These are phyloP conservation scores for Harringtonia aguacate DNA, from an alignment of 2,329 filamentous ascomycete genomes.

Conservation along the genomic window DNA sequence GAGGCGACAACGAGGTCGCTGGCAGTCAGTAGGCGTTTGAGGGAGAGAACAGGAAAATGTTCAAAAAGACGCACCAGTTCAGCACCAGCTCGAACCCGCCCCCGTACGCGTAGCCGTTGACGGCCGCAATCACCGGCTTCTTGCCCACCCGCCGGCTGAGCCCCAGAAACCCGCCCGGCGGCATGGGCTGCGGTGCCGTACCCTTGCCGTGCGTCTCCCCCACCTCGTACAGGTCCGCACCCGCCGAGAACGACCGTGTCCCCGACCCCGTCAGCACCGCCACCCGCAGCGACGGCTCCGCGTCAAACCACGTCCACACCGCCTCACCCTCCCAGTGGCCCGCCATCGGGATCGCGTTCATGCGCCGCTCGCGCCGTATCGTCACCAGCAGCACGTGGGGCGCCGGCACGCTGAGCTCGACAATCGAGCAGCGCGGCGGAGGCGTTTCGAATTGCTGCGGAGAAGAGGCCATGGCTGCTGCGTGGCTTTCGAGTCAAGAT, in stretches of 20 bases:
- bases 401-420: constrained; percentile 25
- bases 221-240: constrained; percentile 38
- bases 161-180: constrained; percentile 12
- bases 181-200: background rate
- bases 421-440: background rate
- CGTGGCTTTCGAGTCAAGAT: no score
- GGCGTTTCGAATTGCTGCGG: background rate
- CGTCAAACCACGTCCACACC: constrained; percentile 43
- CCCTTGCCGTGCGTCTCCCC: background rate
- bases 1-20: constrained; percentile 46
- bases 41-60: no score
- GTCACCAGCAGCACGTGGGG: constrained; percentile 38
- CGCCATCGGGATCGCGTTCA: constrained; percentile 33
- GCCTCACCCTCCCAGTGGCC: constrained; percentile 36
- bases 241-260: constrained; percentile 44
- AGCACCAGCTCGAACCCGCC: constrained; percentile 51
- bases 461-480: no score
- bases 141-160: constrained; percentile 41
- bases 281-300: constrained; percentile 33
- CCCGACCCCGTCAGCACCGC: constrained; percentile 36
- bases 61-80: constrained; percentile 34
- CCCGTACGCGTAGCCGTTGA: constrained; percentile 50
- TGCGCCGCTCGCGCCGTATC: constrained; percentile 36
- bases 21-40: no score
- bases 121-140: constrained; percentile 53